A percentile compares a stretch with the other conserved stretches of the same genome.
Conservation (phyloP, 2,329 filamentous ascomycete species). For the Alternaria viburni region DNA sequence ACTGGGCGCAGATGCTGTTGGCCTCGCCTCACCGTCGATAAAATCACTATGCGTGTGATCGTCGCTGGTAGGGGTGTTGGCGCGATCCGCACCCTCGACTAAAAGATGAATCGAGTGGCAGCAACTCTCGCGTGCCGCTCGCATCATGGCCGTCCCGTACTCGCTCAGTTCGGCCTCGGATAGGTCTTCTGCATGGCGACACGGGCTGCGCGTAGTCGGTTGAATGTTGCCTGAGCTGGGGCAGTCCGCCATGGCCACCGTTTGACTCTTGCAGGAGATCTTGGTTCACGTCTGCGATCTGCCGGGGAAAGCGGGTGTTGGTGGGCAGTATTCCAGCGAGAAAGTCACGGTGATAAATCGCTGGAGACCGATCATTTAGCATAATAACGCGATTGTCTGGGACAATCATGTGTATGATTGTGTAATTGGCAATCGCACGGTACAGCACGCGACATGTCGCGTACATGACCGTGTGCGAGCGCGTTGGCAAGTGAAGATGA, state of each 20-base stretch:
- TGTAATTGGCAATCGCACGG: background rate
- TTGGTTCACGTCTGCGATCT: background rate
- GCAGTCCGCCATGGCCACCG: background rate
- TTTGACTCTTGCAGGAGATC: background rate
- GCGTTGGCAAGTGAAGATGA: background rate
- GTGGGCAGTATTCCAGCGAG: background rate
- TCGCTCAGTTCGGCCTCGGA: background rate
- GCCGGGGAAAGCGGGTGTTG: background rate
- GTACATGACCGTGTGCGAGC: background rate
- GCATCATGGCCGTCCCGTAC: background rate
- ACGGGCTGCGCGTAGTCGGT: background rate
- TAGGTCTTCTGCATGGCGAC: background rate
- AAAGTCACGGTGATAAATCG: background rate
- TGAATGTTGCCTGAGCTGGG: background rate
- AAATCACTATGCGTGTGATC: background rate
- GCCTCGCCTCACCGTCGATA: background rate
- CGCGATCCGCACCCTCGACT: background rate
- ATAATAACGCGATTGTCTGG: background rate
- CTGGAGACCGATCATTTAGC: background rate
- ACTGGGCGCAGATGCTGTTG: background rate
- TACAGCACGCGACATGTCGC: background rate
- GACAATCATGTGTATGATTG: background rate
- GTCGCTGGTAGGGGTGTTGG: background rate
- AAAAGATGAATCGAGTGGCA: background rate
- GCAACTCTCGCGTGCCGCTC: background rate